Evolutionary conservation across 2,329 filamentous ascomycete species (phyloP).

Genomic region (Stachybotrys elegans): DNA sequence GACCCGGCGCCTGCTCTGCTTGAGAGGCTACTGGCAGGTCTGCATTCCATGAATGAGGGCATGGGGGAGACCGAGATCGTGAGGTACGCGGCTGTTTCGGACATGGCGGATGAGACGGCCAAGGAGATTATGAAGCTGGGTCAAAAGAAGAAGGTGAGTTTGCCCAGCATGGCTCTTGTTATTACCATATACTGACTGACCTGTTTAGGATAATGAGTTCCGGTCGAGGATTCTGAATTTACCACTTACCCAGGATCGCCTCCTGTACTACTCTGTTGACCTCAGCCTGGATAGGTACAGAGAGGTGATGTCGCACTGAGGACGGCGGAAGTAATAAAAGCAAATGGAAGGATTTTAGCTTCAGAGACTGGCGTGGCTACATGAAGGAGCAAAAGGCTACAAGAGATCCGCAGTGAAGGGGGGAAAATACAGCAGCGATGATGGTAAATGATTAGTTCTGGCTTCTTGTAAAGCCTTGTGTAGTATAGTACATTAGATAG

Average conservation of each 20-base stretch:
- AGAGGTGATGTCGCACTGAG: conserved; percentile 50
- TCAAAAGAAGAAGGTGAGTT: conserved; percentile 53
- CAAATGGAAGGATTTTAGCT: neutral
- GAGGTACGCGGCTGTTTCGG: conserved; percentile 64
- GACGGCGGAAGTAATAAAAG: no score
- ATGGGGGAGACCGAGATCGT: conserved; percentile 45
- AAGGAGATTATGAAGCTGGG: conserved; percentile 53
- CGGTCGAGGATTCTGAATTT: conserved; percentile 46
- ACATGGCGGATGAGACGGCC: conserved; percentile 74
- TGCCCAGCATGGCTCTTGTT: neutral
- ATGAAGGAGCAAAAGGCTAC: neutral
- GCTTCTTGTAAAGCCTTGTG: no score
- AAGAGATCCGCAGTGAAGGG: neutral
- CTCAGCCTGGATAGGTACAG: conserved; percentile 66
- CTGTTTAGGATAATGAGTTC: conserved; percentile 28
- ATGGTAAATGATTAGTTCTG: no score
- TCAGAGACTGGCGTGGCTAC: no score
- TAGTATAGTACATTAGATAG: no score
- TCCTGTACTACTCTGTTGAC: conserved; percentile 65
- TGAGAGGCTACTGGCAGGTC: conserved; percentile 50
- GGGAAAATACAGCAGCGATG: no score
- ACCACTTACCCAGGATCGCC: conserved; percentile 67
- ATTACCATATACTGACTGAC: conserved; percentile 11
- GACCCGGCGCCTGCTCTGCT: conserved; percentile 39
- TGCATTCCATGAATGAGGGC: conserved; percentile 49